Conservation (phyloP, 345 rosid genomes). For the Camelina neglecta region DNA sequence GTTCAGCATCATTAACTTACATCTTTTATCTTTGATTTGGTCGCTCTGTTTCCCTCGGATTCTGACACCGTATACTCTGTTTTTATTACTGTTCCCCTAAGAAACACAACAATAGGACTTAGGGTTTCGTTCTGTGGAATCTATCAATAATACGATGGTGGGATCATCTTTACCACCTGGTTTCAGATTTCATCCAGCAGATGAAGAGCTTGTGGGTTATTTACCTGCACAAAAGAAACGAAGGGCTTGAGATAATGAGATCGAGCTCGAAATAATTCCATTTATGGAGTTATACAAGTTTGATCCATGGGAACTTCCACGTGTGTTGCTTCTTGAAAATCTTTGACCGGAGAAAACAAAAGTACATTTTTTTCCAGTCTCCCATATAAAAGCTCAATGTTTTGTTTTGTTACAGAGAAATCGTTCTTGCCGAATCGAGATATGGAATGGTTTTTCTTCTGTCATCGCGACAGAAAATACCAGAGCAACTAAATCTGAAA, state of each 20-base stretch:
- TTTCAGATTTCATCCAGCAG: slow-evolving; percentile 89
- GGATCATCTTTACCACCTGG: slow-evolving; percentile 86
- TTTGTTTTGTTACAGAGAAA: slow-evolving; percentile 57
- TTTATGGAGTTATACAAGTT: slow-evolving; percentile 84
- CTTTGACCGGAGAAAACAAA: background rate
- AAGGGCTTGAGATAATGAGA: slow-evolving; percentile 68
- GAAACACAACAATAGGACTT: slow-evolving; percentile 15
- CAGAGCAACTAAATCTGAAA: slow-evolving; percentile 87
- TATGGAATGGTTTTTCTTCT: slow-evolving; percentile 95
- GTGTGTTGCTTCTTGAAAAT: slow-evolving; percentile 41
- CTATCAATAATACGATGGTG: slow-evolving; percentile 56
- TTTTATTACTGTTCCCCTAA: background rate
- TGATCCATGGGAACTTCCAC: slow-evolving; percentile 97
- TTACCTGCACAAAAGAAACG: slow-evolving; percentile 70
- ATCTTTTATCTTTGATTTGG: no score
- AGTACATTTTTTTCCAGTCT: background rate
- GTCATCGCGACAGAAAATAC: slow-evolving; percentile 81
- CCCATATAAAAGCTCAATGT: background rate
- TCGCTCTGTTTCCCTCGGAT: background rate
- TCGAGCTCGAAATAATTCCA: slow-evolving; percentile 87
- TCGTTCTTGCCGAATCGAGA: slow-evolving; percentile 81
- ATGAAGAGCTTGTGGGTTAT: slow-evolving; percentile 87
- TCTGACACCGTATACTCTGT: background rate
- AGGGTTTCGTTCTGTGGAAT: slow-evolving; percentile 47
- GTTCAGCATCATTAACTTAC: slow-evolving; percentile 24